Evolutionary conservation across 2,329 filamentous ascomycete genomes (phyloP).

Genomic region (Colletotrichum limetticola): DNA sequence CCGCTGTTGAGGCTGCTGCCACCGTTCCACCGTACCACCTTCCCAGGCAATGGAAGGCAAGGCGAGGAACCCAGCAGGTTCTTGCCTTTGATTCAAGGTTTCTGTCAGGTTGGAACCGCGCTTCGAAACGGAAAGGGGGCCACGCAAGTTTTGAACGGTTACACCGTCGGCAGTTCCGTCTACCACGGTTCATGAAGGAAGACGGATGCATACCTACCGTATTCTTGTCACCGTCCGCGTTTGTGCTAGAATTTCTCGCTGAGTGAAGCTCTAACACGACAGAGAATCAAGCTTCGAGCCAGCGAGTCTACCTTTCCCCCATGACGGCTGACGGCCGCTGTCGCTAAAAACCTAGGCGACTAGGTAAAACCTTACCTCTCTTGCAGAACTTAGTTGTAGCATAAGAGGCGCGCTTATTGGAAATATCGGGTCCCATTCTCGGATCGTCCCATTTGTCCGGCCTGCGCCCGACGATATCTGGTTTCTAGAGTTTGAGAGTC

Average conservation of each 20-base stretch:
- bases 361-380: background rate
- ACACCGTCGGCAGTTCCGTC: background rate
- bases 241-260: background rate
- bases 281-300: background rate
- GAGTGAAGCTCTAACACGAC: background rate
- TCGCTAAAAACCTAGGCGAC: background rate
- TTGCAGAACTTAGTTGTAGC: background rate
- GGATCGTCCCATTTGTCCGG: background rate
- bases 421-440: background rate
- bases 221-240: too few relatives aligned
- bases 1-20: background rate
- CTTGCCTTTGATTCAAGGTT: background rate
- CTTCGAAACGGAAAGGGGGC: constrained; percentile 7
- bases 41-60: background rate
- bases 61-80: background rate
- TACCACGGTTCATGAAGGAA: too few relatives aligned
- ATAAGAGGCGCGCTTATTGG: background rate
- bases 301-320: too few relatives aligned
- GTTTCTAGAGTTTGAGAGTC: background rate
- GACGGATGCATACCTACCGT: too few relatives aligned
- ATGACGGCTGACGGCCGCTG: background rate
- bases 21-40: background rate
- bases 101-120: background rate
- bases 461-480: background rate
- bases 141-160: background rate